A percentile compares a stretch with the other conserved stretches of the same genome.
phyloP scores from a whole-genome alignment of 1,284 basidiomycete species.

The Ceratobasidium sp. region DNA sequence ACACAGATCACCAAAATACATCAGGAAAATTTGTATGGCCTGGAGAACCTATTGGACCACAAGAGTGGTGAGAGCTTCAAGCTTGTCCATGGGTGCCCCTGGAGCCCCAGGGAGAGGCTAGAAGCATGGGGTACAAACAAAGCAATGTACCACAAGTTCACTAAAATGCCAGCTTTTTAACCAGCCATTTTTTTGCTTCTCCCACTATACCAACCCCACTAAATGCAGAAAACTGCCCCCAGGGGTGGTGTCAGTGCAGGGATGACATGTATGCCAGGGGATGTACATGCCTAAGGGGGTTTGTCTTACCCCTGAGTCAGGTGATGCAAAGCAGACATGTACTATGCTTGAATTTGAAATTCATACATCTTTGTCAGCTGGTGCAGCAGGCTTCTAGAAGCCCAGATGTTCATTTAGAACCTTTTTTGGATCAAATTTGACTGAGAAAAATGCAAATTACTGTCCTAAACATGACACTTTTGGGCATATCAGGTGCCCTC shows the following conservation, averaged over 20 bases:
- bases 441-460: not conserved
- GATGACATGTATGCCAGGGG: not conserved
- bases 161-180: not conserved
- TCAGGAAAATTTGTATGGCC: too few relatives aligned
- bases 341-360: not conserved
- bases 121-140: not conserved
- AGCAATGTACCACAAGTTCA: not conserved
- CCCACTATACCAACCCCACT: not conserved
- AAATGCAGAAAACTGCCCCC: not conserved
- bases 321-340: not conserved
- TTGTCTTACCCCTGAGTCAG: not conserved
- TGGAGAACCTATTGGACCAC: not conserved
- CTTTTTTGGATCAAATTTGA: not conserved
- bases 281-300: not conserved
- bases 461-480: not conserved
- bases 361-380: not conserved
- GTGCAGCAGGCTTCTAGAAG: not conserved
- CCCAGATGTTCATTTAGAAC: not conserved
- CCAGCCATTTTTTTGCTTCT: not conserved
- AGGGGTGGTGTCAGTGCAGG: not conserved
- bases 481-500: too few relatives aligned
- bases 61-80: not conserved
- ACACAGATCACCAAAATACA: too few relatives aligned
- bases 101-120: too few relatives aligned
- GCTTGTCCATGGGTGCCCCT: not conserved